phyloP scores from a whole-genome alignment of 129 eudicot genomes.

The Flaveria trinervia region DNA sequence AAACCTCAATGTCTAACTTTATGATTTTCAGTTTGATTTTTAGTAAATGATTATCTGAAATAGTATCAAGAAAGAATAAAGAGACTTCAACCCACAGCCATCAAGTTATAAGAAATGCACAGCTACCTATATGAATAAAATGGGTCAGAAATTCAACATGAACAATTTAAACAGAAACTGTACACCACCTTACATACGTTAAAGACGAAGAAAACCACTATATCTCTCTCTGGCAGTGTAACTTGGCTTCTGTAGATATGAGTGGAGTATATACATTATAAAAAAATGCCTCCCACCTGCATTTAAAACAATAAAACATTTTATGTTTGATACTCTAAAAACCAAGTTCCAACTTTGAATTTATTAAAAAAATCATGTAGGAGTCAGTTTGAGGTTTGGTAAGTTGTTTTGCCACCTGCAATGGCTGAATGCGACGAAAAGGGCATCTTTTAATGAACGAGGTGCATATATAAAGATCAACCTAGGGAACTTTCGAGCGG shows the following conservation, averaged over 20 bases:
- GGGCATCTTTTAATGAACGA: not conserved
- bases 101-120: not conserved
- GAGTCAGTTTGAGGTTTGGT: too few species aligned
- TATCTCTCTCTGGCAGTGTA: not conserved
- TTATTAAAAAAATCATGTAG: too few species aligned
- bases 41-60: too few species aligned
- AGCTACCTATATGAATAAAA: not conserved
- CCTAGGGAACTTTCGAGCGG: not conserved
- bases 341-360: too few species aligned
- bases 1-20: too few species aligned
- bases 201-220: not conserved
- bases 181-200: conserved; percentile 1
- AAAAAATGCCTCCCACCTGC: not conserved
- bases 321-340: not conserved
- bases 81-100: too few species aligned
- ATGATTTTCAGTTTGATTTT: too few species aligned
- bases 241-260: not conserved
- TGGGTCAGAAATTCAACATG: not conserved
- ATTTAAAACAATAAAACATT: conserved; percentile 6
- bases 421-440: not conserved
- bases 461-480: not conserved
- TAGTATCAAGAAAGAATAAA: too few species aligned
- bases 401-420: not conserved
- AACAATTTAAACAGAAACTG: conserved; percentile 8
- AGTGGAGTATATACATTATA: not conserved